These are phyloP conservation scores for Aspergillus neotritici DNA, from an alignment of 2,329 filamentous ascomycete species.

Conservation along the genomic window DNA sequence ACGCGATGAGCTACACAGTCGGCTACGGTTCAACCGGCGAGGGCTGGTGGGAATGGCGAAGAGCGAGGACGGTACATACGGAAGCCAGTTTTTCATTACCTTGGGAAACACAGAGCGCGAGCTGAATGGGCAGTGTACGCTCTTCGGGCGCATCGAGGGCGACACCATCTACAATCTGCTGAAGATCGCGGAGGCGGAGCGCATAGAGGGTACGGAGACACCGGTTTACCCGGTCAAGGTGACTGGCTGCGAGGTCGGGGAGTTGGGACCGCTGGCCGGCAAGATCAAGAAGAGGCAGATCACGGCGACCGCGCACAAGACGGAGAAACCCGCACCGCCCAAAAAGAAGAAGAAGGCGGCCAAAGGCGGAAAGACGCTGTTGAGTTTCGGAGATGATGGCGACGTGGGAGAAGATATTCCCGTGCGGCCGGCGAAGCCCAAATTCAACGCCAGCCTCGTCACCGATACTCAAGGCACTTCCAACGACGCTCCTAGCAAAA, in stretches of 20 bases:
- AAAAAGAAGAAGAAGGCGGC: constrained; percentile 38
- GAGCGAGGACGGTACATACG: constrained; percentile 65
- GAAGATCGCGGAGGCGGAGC: constrained; percentile 84
- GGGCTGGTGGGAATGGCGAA: constrained; percentile 97
- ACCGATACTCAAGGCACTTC: constrained; percentile 24
- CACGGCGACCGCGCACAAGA: constrained; percentile 23
- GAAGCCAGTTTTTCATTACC: constrained; percentile 96
- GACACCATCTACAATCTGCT: constrained; percentile 95
- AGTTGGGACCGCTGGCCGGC: constrained; percentile 41
- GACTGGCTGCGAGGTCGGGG: constrained; percentile 41
- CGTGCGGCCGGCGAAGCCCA: constrained; percentile 40
- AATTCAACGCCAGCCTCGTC: constrained; percentile 45
- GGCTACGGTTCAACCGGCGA: constrained; percentile 86
- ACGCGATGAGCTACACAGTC: constrained; percentile 84
- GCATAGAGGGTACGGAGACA: constrained; percentile 70
- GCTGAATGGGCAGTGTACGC: constrained; percentile 80
- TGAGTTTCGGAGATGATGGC: constrained; percentile 43
- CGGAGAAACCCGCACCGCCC: constrained; percentile 28
- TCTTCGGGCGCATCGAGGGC: constrained; percentile 87
- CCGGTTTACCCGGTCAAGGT: constrained; percentile 83
- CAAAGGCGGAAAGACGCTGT: constrained; percentile 39
- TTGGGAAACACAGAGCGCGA: constrained; percentile 74
- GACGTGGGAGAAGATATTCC: constrained; percentile 36
- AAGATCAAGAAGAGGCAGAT: constrained; percentile 41
- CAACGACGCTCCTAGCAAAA: constrained; percentile 8